Percentiles rank a stretch among this genome's conserved stretches.
These are phyloP conservation scores for Gastrolobium bilobum DNA, from an alignment of 306 rosid genomes.

Conservation along the genomic window DNA sequence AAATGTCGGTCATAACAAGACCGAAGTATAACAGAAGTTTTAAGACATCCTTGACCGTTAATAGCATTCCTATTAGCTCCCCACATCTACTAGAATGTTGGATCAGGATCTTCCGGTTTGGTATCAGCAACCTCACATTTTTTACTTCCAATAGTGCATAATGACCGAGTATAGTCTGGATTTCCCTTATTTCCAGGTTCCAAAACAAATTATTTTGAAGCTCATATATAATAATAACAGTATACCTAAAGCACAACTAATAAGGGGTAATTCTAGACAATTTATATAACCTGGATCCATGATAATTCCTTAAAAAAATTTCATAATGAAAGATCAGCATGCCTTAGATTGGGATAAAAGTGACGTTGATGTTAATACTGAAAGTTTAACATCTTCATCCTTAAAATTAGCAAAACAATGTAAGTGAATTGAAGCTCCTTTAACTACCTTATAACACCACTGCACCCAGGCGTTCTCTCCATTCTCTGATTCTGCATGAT, in stretches of 20 bases:
- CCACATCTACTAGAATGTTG: background rate
- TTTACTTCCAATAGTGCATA: background rate
- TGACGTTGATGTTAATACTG: background rate
- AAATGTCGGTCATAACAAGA: conserved; percentile 6
- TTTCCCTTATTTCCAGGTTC: conserved; percentile 20
- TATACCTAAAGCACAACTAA: background rate
- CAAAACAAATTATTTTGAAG: conserved; percentile 1
- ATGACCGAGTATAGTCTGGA: background rate
- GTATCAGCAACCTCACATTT: background rate
- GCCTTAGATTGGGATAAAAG: too few species aligned
- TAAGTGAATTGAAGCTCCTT: conserved; percentile 24
- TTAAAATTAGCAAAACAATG: conserved; percentile 7
- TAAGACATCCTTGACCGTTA: background rate
- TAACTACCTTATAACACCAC: conserved; percentile 68
- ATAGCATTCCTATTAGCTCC: background rate
- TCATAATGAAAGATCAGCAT: too few species aligned
- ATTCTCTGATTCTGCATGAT: conserved; percentile 58
- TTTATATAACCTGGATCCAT: background rate
- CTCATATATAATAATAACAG: background rate
- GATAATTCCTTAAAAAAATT: conserved; percentile 4
- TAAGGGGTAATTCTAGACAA: conserved; percentile 4
- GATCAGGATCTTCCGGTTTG: background rate
- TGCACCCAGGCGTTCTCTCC: conserved; percentile 77
- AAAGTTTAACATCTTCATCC: conserved; percentile 33
- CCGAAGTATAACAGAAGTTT: background rate